A percentile compares a stretch with the other conserved stretches of the same genome.
Conservation (phyloP, 2,329 filamentous ascomycete species). For the Trichoderma gracile region DNA sequence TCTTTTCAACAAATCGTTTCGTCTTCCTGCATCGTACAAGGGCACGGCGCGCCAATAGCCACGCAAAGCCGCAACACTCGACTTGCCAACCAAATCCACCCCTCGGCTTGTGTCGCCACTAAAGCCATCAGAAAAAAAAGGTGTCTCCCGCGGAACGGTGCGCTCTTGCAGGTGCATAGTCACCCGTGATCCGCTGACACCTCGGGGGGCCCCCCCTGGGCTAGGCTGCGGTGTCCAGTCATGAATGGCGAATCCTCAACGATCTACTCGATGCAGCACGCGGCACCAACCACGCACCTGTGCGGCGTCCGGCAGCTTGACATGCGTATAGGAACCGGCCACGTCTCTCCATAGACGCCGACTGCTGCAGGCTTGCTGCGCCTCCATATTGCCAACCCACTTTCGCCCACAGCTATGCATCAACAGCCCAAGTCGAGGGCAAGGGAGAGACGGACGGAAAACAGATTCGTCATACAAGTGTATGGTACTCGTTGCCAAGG, state of each 20-base stretch:
- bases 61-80: background rate
- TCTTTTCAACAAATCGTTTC: background rate
- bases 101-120: conserved; percentile 25
- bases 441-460: background rate
- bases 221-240: conserved; percentile 15
- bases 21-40: background rate
- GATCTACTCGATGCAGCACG: conserved; percentile 5
- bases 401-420: background rate
- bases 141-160: conserved; percentile 37
- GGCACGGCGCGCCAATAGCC: conserved; percentile 1
- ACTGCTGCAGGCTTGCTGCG: conserved; percentile 27
- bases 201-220: conserved; percentile 24
- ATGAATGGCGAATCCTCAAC: conserved; percentile 2
- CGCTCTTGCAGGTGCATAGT: conserved; percentile 42
- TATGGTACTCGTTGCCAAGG: background rate
- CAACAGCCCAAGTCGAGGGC: background rate
- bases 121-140: conserved; percentile 20
- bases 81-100: conserved; percentile 13
- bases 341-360: conserved; percentile 32
- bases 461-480: background rate
- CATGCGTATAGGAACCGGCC: conserved; percentile 34
- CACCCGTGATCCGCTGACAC: conserved; percentile 38
- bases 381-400: conserved; percentile 14
- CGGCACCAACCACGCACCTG: background rate
- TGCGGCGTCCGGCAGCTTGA: conserved; percentile 3